Conservation (phyloP, 2,329 filamentous ascomycete genomes). For the Celoporthe dispersa region DNA sequence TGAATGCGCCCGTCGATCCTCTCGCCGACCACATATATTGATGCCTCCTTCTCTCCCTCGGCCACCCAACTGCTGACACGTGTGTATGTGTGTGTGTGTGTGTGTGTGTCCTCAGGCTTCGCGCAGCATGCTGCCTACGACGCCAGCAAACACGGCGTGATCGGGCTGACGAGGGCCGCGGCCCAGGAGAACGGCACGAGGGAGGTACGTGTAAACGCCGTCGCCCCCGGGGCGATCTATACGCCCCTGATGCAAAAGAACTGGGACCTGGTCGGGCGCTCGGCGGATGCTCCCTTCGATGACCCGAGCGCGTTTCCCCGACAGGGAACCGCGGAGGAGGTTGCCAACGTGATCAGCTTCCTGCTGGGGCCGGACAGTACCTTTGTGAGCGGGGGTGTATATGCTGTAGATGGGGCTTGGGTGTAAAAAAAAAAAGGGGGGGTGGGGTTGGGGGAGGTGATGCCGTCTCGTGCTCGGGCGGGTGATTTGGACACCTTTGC, state of each 20-base stretch:
- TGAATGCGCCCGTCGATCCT: not conserved
- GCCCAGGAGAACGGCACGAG: conserved; percentile 46
- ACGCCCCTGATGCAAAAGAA: conserved; percentile 54
- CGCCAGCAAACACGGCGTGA: conserved; percentile 44
- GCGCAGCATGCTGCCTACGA: conserved; percentile 45
- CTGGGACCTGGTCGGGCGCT: conserved; percentile 42
- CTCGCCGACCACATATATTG: too few species aligned
- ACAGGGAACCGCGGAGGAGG: conserved; percentile 52
- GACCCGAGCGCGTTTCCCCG: conserved; percentile 48
- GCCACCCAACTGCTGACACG: not conserved
- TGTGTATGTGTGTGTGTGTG: not conserved
- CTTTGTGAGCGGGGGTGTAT: conserved; percentile 51
- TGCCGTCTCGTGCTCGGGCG: not conserved
- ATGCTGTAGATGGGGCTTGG: conserved; percentile 52
- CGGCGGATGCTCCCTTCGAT: conserved; percentile 46
- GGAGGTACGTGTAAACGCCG: conserved; percentile 52
- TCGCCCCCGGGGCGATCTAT: conserved; percentile 53
- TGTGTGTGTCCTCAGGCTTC: conserved; percentile 40
- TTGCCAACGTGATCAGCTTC: conserved; percentile 51
- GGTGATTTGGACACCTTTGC: not conserved
- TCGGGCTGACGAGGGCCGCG: conserved; percentile 43
- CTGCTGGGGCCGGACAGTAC: conserved; percentile 51
- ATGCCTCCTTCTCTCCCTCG: too few species aligned
- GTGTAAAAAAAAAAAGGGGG: conserved; percentile 1
- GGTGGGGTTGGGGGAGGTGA: not conserved